Evolutionary conservation across 352 stramenopile genomes (phyloP).

Genomic region (Pythium sp.): DNA sequence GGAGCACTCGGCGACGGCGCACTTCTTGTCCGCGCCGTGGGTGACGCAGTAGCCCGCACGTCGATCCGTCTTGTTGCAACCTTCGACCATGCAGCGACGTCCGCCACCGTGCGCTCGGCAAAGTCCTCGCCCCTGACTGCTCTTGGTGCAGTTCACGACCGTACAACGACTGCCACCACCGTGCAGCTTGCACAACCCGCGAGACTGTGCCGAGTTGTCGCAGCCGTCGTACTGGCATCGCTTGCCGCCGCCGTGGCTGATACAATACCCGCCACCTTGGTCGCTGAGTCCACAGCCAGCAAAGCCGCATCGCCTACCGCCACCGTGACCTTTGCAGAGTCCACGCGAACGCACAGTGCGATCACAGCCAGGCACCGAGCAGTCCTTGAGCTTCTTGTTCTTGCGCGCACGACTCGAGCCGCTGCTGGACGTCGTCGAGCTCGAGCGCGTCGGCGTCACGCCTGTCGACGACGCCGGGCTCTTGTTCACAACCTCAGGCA

Average conservation of each 20-base stretch:
- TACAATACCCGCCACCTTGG: slow-evolving; percentile 78
- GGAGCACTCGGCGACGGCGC: slow-evolving; percentile 71
- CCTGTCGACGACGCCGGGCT: slow-evolving; percentile 14
- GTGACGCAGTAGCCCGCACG: slow-evolving; percentile 77
- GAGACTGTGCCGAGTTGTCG: slow-evolving; percentile 83
- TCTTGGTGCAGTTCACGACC: slow-evolving; percentile 81
- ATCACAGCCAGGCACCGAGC: slow-evolving; percentile 69
- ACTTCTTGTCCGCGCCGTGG: slow-evolving; percentile 83
- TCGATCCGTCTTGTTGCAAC: slow-evolving; percentile 84
- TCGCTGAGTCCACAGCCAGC: slow-evolving; percentile 69
- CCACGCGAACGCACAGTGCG: slow-evolving; percentile 75
- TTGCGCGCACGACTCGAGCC: slow-evolving; percentile 42
- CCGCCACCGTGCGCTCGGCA: slow-evolving; percentile 84
- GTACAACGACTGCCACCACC: slow-evolving; percentile 77
- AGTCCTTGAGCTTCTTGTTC: slow-evolving; percentile 84
- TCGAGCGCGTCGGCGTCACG: slow-evolving; percentile 39
- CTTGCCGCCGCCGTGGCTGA: slow-evolving; percentile 81
- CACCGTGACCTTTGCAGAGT: slow-evolving; percentile 78
- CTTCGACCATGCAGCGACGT: slow-evolving; percentile 75
- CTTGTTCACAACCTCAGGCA: slow-evolving; percentile 15
- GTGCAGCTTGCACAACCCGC: slow-evolving; percentile 78
- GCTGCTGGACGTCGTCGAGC: slow-evolving; percentile 29
- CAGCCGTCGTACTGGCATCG: slow-evolving; percentile 72
- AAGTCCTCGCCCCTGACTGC: slow-evolving; percentile 77
- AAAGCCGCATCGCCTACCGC: slow-evolving; percentile 68